Conservation (phyloP, 2,329 filamentous ascomycete species). For the Graphiopsis chlorocephala region DNA sequence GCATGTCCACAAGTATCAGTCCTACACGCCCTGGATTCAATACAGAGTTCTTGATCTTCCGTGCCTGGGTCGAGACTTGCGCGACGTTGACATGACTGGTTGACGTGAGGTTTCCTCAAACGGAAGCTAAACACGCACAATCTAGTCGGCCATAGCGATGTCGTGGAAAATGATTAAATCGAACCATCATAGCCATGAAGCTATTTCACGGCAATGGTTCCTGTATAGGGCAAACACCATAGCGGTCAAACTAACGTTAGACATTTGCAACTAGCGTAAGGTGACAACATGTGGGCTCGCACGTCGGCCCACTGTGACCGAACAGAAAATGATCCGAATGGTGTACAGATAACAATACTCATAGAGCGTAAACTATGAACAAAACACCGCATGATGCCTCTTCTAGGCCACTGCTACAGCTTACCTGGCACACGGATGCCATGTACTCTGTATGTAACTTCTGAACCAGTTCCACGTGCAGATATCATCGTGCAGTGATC, state of each 20-base stretch:
- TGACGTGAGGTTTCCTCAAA: neutral
- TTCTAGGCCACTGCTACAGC: neutral
- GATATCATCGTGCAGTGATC: neutral
- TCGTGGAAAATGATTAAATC: neutral
- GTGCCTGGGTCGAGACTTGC: neutral
- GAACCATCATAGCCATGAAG: neutral
- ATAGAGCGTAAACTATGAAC: neutral
- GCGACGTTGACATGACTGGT: neutral
- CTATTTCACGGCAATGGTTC: neutral
- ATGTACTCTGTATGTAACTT: neutral
- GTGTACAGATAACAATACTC: neutral
- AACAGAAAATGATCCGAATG: neutral
- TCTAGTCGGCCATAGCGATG: neutral
- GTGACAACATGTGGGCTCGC: neutral
- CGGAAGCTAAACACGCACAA: neutral
- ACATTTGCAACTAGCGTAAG: neutral
- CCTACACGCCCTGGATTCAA: neutral
- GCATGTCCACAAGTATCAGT: neutral
- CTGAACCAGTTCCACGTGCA: neutral
- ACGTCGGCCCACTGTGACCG: neutral
- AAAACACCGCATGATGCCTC: neutral
- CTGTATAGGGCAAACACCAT: neutral
- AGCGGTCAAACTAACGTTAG: neutral
- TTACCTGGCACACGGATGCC: too few relatives aligned
- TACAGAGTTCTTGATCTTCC: neutral